Percentiles rank a stretch among this genome's conserved stretches.
These are phyloP conservation scores for Vitis vinifera DNA, from an alignment of 164 flowering plant species.

Conservation along the genomic window DNA sequence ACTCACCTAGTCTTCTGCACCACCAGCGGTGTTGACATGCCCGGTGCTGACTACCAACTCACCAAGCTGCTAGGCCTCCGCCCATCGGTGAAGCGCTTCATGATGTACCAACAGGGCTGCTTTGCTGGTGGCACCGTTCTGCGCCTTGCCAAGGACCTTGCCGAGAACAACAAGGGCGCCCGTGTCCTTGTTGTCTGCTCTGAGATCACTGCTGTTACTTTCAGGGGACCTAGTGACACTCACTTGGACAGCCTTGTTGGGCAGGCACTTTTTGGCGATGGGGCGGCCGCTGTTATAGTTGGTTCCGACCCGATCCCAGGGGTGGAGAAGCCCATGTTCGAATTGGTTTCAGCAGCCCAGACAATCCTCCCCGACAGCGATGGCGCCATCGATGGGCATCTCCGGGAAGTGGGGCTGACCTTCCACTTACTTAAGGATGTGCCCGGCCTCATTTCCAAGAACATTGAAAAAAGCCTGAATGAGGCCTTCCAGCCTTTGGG, in stretches of 20 bases:
- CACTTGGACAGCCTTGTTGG: constrained; percentile 47
- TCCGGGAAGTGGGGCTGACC: constrained; percentile 45
- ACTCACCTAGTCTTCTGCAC: constrained; percentile 61
- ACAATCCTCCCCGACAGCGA: constrained; percentile 46
- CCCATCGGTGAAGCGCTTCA: constrained; percentile 52
- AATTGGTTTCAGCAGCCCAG: constrained; percentile 40
- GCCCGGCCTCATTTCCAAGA: constrained; percentile 43
- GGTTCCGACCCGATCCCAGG: constrained; percentile 39
- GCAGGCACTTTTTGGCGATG: constrained; percentile 51
- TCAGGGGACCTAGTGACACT: constrained; percentile 43
- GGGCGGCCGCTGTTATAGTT: constrained; percentile 46
- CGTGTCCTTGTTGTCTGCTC: constrained; percentile 53
- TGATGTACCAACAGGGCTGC: constrained; percentile 59
- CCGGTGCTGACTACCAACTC: constrained; percentile 54
- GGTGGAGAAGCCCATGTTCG: constrained; percentile 36
- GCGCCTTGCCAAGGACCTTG: constrained; percentile 50
- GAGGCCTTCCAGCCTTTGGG: constrained; percentile 50
- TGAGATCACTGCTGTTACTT: constrained; percentile 38
- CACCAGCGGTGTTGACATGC: constrained; percentile 54
- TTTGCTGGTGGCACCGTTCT: constrained; percentile 50
- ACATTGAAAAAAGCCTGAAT: constrained; percentile 38
- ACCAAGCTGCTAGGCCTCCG: constrained; percentile 55
- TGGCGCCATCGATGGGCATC: constrained; percentile 44
- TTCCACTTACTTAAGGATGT: constrained; percentile 49
- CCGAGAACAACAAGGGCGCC: constrained; percentile 56